Evolutionary conservation across 257 asterid genomes (phyloP).

Genomic region (Gentiana dahurica): DNA sequence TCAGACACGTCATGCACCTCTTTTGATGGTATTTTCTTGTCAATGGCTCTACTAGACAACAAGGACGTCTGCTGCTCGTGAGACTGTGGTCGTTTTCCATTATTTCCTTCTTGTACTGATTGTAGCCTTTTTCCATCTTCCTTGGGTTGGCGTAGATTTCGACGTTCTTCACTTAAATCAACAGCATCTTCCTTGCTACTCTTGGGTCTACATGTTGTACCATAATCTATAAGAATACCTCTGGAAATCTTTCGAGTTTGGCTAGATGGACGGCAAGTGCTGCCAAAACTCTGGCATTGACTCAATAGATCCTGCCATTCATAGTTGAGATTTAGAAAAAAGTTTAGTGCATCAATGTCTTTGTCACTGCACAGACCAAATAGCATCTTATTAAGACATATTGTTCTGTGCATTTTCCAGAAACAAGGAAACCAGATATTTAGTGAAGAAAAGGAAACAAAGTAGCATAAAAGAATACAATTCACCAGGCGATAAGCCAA

Average conservation of each 20-base stretch:
- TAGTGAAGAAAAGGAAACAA: too few species aligned
- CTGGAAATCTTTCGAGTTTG: slow-evolving; percentile 78
- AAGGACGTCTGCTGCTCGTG: slow-evolving; percentile 36
- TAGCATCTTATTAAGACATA: too few species aligned
- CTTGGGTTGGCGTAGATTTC: slow-evolving; percentile 20
- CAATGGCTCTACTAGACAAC: slow-evolving; percentile 47
- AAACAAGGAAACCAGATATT: too few species aligned
- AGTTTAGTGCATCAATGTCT: too few species aligned
- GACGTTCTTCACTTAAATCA: slow-evolving; percentile 14
- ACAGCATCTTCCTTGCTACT: slow-evolving; percentile 17
- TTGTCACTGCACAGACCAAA: too few species aligned
- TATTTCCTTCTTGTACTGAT: slow-evolving; percentile 15
- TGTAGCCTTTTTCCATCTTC: slow-evolving; percentile 20
- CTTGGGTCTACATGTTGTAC: slow-evolving; percentile 25
- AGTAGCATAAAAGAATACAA: too few species aligned
- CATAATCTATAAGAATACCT: slow-evolving; percentile 55
- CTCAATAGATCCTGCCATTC: slow-evolving; percentile 40
- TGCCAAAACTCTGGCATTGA: slow-evolving; percentile 39
- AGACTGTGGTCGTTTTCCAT: slow-evolving; percentile 26
- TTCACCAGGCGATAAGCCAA: too few species aligned
- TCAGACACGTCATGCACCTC: slow-evolving; percentile 17
- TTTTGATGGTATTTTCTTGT: slow-evolving; percentile 25
- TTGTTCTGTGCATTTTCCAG: too few species aligned
- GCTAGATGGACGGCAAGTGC: slow-evolving; percentile 41
- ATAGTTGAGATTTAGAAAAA: not conserved